Percentiles rank a stretch among this genome's conserved stretches.
phyloP scores from a whole-genome alignment of 345 rosid genomes.

The Eucalyptus viminalis region DNA sequence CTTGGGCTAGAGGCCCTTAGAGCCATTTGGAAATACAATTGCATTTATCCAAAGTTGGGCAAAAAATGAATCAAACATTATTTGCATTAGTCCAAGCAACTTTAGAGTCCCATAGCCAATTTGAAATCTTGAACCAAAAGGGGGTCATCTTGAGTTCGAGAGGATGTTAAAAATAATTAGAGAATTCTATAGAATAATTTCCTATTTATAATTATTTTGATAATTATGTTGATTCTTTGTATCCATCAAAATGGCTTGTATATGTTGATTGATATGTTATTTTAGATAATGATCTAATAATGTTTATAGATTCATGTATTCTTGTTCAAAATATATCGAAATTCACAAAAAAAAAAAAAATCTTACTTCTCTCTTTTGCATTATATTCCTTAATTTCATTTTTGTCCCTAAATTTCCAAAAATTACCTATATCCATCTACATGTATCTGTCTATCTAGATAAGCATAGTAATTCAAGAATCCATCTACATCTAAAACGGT shows the following conservation, averaged over 20 bases:
- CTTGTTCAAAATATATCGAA: neutral
- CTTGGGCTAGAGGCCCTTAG: too few species aligned
- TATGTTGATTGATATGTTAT: neutral
- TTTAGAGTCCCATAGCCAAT: too few species aligned
- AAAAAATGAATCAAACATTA: too few species aligned
- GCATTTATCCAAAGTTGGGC: too few species aligned
- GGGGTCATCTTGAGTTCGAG: neutral
- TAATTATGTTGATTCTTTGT: fast-evolving
- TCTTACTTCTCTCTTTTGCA: neutral
- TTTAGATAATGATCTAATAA: too few species aligned
- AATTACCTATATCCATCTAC: neutral
- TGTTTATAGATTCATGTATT: neutral
- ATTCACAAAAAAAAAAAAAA: too few species aligned
- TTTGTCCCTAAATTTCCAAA: neutral
- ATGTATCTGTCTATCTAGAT: neutral
- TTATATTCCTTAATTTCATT: neutral
- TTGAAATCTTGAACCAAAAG: too few species aligned
- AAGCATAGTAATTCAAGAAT: neutral
- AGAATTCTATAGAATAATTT: neutral
- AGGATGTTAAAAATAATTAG: too few species aligned
- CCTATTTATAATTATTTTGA: too few species aligned
- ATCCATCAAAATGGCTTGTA: neutral
- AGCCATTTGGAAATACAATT: too few species aligned
- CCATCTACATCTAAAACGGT: neutral
- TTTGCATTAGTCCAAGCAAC: too few species aligned